phyloP scores from a whole-genome alignment of 805 yeast genomes.

The Komagataella phaffii region DNA sequence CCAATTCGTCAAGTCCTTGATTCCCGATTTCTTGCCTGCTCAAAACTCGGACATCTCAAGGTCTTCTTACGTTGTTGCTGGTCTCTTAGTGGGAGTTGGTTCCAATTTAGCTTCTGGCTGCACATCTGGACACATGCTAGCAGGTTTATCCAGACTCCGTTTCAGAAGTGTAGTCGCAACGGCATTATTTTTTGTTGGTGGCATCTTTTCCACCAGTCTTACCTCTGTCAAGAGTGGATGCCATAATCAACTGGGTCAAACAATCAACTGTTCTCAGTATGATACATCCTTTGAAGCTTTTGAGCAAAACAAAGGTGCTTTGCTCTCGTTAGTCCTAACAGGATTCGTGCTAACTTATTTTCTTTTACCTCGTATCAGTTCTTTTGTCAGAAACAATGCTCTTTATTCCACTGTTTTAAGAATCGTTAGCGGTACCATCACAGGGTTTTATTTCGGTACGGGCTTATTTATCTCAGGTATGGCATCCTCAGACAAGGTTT shows the following conservation, averaged over 20 bases:
- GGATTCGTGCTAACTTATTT: conserved; percentile 10
- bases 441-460: conserved; percentile 26
- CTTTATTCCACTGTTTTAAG: conserved; percentile 1
- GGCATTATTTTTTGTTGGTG: conserved; percentile 19
- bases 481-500: conserved; percentile 27
- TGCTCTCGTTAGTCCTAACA: conserved; percentile 5
- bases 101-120: conserved; percentile 35
- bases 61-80: conserved; percentile 13
- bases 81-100: conserved; percentile 32
- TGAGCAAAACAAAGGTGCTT: conserved; percentile 4
- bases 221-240: conserved; percentile 2
- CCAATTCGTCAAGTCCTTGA: conserved; percentile 6
- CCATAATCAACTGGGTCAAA: background rate
- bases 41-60: background rate
- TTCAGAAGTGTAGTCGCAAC: conserved; percentile 32
- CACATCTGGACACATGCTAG: conserved; percentile 42
- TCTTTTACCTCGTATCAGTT: conserved; percentile 13
- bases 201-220: conserved; percentile 12
- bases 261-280: conserved; percentile 6
- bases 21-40: conserved; percentile 15
- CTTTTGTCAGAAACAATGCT: background rate
- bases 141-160: conserved; percentile 33
- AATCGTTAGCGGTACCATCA: conserved; percentile 9
- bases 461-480: conserved; percentile 34
- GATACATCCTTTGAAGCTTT: conserved; percentile 9